Evolutionary conservation across 306 rosid species (phyloP).

Genomic region (Cucumis melo): DNA sequence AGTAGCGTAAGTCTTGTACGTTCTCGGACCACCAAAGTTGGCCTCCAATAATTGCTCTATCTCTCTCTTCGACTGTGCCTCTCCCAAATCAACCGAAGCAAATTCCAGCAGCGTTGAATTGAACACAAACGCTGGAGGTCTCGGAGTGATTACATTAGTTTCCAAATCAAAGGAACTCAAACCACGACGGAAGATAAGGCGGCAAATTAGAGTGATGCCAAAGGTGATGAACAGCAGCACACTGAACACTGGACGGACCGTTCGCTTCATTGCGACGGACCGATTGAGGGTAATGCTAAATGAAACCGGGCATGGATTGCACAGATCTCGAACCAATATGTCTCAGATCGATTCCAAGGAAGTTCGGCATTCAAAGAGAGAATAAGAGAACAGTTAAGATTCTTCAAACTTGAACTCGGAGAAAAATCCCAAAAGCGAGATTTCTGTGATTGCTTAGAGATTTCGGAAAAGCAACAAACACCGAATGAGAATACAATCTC

Average conservation of each 20-base stretch:
- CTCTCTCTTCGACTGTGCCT: conserved; percentile 41
- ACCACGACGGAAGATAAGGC: conserved; percentile 33
- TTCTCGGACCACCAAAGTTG: conserved; percentile 49
- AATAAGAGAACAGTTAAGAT: background rate
- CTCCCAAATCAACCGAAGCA: conserved; percentile 51
- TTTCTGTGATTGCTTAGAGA: background rate
- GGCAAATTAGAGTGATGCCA: conserved; percentile 41
- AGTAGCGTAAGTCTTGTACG: conserved; percentile 48
- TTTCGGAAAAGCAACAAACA: background rate
- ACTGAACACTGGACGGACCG: conserved; percentile 52
- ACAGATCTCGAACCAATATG: conserved; percentile 26
- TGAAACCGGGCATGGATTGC: conserved; percentile 21
- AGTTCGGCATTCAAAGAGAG: conserved; percentile 32
- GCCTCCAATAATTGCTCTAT: conserved; percentile 66
- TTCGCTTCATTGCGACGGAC: conserved; percentile 51
- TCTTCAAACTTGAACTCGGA: background rate
- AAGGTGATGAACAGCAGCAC: conserved; percentile 42
- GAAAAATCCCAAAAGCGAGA: background rate
- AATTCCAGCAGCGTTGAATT: conserved; percentile 56
- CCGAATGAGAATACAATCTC: background rate
- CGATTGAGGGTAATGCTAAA: conserved; percentile 23
- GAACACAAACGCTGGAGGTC: conserved; percentile 23
- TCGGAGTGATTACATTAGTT: conserved; percentile 11
- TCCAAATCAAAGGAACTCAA: conserved; percentile 37
- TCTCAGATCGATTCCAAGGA: conserved; percentile 38